Percentiles rank a stretch among this genome's conserved stretches.
These are phyloP conservation scores for Aspergillus flavus DNA, from an alignment of 2,329 filamentous ascomycete species.

Conservation along the genomic window DNA sequence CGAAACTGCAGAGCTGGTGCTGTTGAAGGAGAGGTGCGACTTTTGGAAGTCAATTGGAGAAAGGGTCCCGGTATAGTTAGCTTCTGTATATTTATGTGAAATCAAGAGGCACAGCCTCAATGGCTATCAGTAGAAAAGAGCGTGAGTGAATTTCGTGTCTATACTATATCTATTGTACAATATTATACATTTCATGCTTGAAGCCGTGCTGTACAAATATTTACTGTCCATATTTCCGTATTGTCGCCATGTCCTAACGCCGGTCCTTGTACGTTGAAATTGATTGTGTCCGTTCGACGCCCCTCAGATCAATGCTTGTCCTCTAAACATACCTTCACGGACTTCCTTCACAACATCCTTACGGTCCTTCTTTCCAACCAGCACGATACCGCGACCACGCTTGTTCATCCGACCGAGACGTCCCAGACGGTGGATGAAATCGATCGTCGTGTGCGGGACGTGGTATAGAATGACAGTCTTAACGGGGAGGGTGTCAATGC, in stretches of 20 bases:
- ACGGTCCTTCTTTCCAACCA: conserved; percentile 86
- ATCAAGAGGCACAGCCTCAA: background rate
- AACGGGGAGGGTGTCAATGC: conserved; percentile 91
- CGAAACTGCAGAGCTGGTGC: conserved; percentile 38
- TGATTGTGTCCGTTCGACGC: background rate
- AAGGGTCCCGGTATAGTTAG: conserved; percentile 49
- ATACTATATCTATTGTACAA: conserved; percentile 14
- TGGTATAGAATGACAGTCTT: conserved; percentile 92
- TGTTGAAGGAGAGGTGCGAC: conserved; percentile 52
- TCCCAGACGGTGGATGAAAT: conserved; percentile 95
- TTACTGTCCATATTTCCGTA: background rate
- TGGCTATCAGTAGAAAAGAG: background rate
- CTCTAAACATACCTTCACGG: conserved; percentile 83
- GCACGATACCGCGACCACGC: conserved; percentile 82
- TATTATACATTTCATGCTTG: conserved; percentile 10
- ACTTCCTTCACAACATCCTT: conserved; percentile 91
- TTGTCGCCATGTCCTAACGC: conserved; percentile 8
- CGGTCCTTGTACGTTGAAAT: conserved; percentile 9
- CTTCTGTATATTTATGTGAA: background rate
- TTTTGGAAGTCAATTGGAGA: conserved; percentile 56
- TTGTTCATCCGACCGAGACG: conserved; percentile 91
- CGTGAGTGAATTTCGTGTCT: conserved; percentile 8
- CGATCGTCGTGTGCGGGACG: conserved; percentile 95
- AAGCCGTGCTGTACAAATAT: conserved; percentile 4
- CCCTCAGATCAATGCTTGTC: conserved; percentile 70